A percentile compares a stretch with the other conserved stretches of the same genome.
Conservation (phyloP, 306 rosid species). For the Erythrophleum fordii region DNA sequence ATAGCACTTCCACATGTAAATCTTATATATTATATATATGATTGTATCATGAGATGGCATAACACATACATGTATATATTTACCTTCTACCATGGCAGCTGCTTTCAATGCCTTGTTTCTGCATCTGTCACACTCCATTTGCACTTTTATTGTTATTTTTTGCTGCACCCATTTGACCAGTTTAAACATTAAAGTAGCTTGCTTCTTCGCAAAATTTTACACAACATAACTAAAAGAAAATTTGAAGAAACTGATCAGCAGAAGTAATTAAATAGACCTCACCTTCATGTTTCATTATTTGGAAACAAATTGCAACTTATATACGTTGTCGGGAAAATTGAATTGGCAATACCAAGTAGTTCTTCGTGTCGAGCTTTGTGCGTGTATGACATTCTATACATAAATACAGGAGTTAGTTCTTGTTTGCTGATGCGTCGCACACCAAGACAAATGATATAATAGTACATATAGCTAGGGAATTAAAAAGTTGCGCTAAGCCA, state of each 20-base stretch:
- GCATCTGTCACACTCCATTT: background rate
- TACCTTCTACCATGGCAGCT: background rate
- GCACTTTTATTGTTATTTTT: background rate
- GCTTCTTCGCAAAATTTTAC: background rate
- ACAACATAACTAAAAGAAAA: too few species aligned
- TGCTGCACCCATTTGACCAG: background rate
- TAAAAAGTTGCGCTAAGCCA: background rate
- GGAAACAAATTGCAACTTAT: background rate
- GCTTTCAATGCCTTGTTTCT: slow-evolving; percentile 11
- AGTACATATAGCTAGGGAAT: background rate
- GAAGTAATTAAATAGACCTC: background rate
- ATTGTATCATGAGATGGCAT: too few species aligned
- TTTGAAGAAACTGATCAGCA: background rate
- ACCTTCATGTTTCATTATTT: slow-evolving; percentile 15
- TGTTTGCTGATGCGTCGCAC: background rate
- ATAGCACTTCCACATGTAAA: too few species aligned
- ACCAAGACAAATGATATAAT: background rate
- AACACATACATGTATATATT: fast-evolving
- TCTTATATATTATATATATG: too few species aligned
- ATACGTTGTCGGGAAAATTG: background rate
- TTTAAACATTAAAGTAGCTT: background rate
- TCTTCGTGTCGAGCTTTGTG: background rate
- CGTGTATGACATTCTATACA: background rate
- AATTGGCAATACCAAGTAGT: background rate
- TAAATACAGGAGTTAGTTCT: background rate